Evolutionary conservation across 176 grass and related monocot genomes (phyloP).

Genomic region (Carex kokanica): DNA sequence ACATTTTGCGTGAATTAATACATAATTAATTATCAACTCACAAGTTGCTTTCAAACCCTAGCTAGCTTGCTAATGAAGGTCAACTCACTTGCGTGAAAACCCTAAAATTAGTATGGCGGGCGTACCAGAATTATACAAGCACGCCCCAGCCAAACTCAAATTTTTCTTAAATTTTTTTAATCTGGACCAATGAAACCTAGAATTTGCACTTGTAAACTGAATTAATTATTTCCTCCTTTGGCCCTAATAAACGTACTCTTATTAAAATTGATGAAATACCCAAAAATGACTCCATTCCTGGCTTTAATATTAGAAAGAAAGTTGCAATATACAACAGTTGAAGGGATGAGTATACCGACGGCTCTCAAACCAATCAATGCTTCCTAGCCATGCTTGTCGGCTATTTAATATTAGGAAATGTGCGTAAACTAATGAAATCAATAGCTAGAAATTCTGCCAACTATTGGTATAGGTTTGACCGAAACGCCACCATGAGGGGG

Average conservation of each 20-base stretch:
- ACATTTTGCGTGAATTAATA: neutral
- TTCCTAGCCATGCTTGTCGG: neutral
- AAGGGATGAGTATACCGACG: neutral
- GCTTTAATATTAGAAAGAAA: conserved; percentile 26
- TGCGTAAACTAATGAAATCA: neutral
- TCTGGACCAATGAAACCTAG: neutral
- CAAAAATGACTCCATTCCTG: neutral
- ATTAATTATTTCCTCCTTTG: neutral
- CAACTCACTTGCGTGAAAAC: conserved; percentile 18
- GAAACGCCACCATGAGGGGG: conserved; percentile 39
- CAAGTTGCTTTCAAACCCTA: neutral
- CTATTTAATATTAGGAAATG: neutral
- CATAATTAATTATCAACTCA: neutral
- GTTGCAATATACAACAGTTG: conserved; percentile 1
- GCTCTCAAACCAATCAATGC: neutral
- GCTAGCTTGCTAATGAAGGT: neutral
- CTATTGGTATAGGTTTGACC: conserved; percentile 69
- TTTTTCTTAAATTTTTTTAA: neutral
- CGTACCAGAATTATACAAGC: neutral
- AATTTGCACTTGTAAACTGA: neutral
- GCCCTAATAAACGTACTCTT: neutral
- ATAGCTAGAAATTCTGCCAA: conserved; percentile 44
- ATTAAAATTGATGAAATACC: conserved; percentile 6
- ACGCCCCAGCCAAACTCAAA: conserved; percentile 21
- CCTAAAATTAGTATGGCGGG: conserved; percentile 28